Percentiles rank a stretch among this genome's conserved stretches.
phyloP scores from a whole-genome alignment of 805 yeast genomes.

The Candida ulmi region DNA sequence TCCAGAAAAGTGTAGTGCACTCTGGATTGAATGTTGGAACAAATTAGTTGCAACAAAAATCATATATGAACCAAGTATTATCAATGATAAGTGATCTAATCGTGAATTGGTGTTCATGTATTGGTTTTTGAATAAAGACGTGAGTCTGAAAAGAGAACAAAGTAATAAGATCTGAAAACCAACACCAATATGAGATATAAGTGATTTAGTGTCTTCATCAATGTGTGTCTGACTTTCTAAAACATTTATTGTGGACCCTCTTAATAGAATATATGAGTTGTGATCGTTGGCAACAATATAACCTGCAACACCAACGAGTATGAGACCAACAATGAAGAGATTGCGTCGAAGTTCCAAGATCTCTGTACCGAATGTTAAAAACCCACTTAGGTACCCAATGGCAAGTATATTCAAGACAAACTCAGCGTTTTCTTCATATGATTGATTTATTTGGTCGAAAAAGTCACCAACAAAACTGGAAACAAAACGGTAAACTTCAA shows the following conservation, averaged over 20 bases:
- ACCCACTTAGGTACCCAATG: conserved; percentile 4
- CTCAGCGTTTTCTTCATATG: conserved; percentile 2
- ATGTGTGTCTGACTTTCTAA: neutral
- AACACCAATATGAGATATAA: neutral
- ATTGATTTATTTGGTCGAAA: neutral
- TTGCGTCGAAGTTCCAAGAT: conserved; percentile 9
- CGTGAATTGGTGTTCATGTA: neutral
- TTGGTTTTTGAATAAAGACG: conserved; percentile 2
- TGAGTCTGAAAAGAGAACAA: conserved; percentile 3
- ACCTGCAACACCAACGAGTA: conserved; percentile 5
- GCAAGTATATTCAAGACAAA: conserved; percentile 6
- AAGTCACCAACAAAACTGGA: conserved; percentile 1
- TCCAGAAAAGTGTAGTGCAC: neutral
- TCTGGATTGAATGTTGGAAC: neutral
- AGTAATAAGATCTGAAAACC: conserved; percentile 2
- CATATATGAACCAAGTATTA: conserved; percentile 1
- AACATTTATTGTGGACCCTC: neutral
- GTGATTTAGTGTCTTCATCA: neutral
- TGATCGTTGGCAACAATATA: neutral
- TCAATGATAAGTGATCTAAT: conserved; percentile 5
- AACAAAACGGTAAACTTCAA: conserved; percentile 1
- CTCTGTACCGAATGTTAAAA: conserved; percentile 11
- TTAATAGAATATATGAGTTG: conserved; percentile 1
- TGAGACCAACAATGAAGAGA: conserved; percentile 7
- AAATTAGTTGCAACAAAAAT: conserved; percentile 1